Base-by-base conservation (phyloP, 495 filamentous ascomycete genomes). In the Halenospora varia region DNA sequence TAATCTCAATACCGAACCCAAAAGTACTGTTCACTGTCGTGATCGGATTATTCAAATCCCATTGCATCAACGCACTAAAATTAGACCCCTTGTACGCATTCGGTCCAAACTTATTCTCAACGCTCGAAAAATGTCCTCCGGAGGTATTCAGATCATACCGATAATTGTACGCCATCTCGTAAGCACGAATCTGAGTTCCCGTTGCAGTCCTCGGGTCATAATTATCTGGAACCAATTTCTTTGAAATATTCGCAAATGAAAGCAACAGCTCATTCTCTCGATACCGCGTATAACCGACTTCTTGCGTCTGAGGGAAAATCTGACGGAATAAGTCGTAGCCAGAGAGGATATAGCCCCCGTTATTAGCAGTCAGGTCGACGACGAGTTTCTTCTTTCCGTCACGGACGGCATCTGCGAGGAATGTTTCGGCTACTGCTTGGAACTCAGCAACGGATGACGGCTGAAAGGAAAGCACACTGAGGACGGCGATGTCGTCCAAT, bases 241-340 rank as follows among this genome's bases (percentile, higher is more conserved):
- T 35, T 13, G 29, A 6, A 35, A 35, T 35, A 35, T 35, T 35
- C 6, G 29, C 15, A 18, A 41, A 51, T 61, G 17, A 62, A 44
- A 46, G 57, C 68, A 46, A 18, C 11, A 13, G 3, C 29, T 35
- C 29, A 13, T 35, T 35, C 3, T 49, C 40, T 17, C 57, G 26
- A 10, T 53, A 52, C 15, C 57, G 19, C 3, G 53, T 48, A 40
- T 49, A 62, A 1, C 64, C 61, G 23, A 61, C 58, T 20, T 60
- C 59, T 17, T 60, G 52, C 24, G 61, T 62, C 1, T 53, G 53
- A 2, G 68, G 67, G 53, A 69, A 69, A 56, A 69, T 60, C 55
- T 69, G 67, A 26, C 62, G 49, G 48, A 63, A 69, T 11, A 53
- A 49, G 23, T 69, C 65, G 57, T 69, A 69, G 26, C 62, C 67